Conservation (phyloP, 805 yeast genomes). For the Lipomyces yamadae region DNA sequence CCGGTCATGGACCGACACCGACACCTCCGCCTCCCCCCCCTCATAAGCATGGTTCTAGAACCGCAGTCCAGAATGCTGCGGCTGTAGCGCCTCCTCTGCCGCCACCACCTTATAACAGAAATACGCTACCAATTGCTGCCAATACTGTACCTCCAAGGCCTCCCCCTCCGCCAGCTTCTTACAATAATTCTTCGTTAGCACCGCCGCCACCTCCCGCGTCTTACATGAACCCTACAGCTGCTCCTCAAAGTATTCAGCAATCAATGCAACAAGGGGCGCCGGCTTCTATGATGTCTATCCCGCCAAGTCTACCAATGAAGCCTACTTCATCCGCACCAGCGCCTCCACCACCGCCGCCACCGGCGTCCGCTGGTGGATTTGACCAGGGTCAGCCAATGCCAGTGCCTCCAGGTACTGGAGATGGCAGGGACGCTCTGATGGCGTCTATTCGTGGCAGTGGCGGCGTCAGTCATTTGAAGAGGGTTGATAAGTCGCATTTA, state of each 20-base stretch:
- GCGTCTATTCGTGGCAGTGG: constrained; percentile 85
- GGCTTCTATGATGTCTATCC: neutral
- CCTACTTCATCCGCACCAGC: constrained; percentile 48
- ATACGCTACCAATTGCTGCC: neutral
- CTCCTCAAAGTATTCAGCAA: neutral
- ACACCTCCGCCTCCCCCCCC: constrained; percentile 37
- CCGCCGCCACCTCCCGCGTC: constrained; percentile 27
- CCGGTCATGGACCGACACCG: neutral
- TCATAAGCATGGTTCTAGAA: constrained; percentile 28
- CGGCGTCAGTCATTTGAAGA: constrained; percentile 69
- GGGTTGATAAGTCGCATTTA: constrained; percentile 80
- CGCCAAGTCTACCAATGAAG: constrained; percentile 41
- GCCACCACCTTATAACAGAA: constrained; percentile 15
- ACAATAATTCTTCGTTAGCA: constrained; percentile 6
- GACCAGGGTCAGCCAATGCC: constrained; percentile 26
- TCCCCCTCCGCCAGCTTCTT: constrained; percentile 27
- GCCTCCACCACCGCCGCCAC: constrained; percentile 36
- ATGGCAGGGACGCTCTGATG: constrained; percentile 77
- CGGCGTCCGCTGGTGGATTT: too few relatives aligned
- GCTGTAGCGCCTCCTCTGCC: constrained; percentile 21
- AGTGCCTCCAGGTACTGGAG: constrained; percentile 51
- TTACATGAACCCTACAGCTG: neutral
- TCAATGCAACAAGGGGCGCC: constrained; percentile 7
- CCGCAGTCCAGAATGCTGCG: neutral
- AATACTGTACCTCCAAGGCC: constrained; percentile 19